These are phyloP conservation scores for Picocystis salinarum DNA, from an alignment of 139 green algal genomes.

Conservation along the genomic window DNA sequence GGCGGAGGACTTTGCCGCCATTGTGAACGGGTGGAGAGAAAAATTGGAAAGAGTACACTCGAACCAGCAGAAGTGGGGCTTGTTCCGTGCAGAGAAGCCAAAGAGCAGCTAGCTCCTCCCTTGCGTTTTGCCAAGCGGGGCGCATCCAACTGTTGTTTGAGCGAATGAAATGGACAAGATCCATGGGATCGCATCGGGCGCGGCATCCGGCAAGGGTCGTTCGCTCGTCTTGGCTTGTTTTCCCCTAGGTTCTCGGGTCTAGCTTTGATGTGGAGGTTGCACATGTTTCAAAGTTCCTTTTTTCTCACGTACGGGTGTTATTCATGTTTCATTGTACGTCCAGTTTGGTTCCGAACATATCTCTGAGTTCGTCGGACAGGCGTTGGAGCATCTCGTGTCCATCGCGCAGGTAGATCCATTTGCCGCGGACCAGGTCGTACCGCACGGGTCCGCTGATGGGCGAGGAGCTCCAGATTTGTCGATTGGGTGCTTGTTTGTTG, in stretches of 20 bases:
- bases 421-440: slow-evolving; percentile 5
- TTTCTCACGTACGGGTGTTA: no score
- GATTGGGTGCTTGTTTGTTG: slow-evolving; percentile 95
- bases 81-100: slow-evolving; percentile 27
- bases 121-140: no score
- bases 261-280: no score
- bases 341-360: slow-evolving; percentile 22
- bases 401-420: slow-evolving; percentile 57
- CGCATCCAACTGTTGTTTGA: no score
- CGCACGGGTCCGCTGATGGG: slow-evolving; percentile 37
- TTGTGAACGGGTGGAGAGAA: slow-evolving; percentile 37
- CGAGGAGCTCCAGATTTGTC: slow-evolving; percentile 89
- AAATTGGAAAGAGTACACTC: slow-evolving; percentile 40
- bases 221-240: no score
- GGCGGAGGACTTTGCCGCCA: slow-evolving; percentile 17
- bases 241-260: no score
- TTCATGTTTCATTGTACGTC: no score
- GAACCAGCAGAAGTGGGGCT: slow-evolving; percentile 41
- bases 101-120: no score
- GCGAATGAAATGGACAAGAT: no score
- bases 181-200: no score
- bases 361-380: slow-evolving; percentile 36
- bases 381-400: slow-evolving; percentile 34
- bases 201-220: no score
- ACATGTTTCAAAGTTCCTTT: no score